Evolutionary conservation across 2,329 filamentous ascomycete genomes (phyloP), one percentile per base, ranked within the genome.

Genomic region (Cercospora sojina): DNA sequence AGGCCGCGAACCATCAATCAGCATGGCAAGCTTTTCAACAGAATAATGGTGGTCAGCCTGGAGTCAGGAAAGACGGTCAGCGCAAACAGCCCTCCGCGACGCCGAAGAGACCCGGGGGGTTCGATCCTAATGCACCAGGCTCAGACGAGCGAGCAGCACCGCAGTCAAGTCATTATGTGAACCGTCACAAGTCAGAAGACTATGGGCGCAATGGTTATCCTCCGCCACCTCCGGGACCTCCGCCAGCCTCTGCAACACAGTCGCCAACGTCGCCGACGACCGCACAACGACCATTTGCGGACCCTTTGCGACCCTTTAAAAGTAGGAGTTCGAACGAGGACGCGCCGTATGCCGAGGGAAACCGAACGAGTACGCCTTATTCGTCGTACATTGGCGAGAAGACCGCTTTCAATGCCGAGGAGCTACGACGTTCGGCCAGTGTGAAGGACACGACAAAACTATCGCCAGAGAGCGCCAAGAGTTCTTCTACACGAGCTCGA

Each of bases 141-240:
- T 85, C 82, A 38, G 86, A 88, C 72, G 86, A 88, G 71, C 81
- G 84, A 38, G 85, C 85, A 74, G 86, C 86, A 23, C 70, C 69
- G 27, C 64, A 67, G 18, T 69, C 70, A 38, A 66, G 69, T 53
- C 70, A 71, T 31, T 76, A 77, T 53, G 64, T 70, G 12, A 72
- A 74, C 25, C 66, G 73, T 8, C 70, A 76, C 63, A 70, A 70
- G 25, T 76, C 75, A 2, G 74, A 70, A 38, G 75, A 77, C 53
- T 71, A 73, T 58, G 72, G 71, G 10, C 59, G 64, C n/a, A 62
- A 66, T 35, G 69, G 68, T 20, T 72, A 72, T 31, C 75, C 77
- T 18, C 74, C 76, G 43, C 76, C 76, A 8, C 75, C 75, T 12
- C 73, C 80, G 51, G 77, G 75, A 3, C 78, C 79, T 7, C 80